Base-by-base conservation (phyloP, 129 eudicot species). In the Tanacetum coccineum region DNA sequence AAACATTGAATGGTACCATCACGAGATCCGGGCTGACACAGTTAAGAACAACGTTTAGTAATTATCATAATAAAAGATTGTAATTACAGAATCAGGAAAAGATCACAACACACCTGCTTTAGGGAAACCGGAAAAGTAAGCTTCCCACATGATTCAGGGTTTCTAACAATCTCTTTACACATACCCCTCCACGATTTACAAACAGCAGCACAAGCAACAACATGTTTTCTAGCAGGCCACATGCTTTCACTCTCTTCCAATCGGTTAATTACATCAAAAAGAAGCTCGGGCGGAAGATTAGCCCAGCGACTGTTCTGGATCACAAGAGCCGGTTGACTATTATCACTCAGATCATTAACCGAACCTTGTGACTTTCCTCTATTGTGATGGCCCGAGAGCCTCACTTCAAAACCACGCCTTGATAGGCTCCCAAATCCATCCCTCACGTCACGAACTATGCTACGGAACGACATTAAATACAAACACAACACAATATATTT, bases 401-500 rank as follows among this genome's bases (percentile, higher is more conserved):
- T 84, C 13, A 86, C 83, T 44, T 86, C 90, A 59, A 86, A 89
- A 68, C 88, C 73, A 18, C 96, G 80, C 52, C 95, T 67, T 1
- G 96, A 89, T 70, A 89, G 72, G 81, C 95, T 89, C 76, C 96
- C 96, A 4, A 89, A 44, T 62, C 96, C 83, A 71, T 84, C 96
- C 70, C 95, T 82, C 67, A 89, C 88, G 67, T 89, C 96, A 30
- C 94, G 89, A 51, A 87, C 84, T 79, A 83, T 83, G 74, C 93
- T 87, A 30, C 97, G 95, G 78, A 91, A 91, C 32, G 97, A 91
- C 97, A 91, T 89, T 73, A 76, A 80, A 40, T 71, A 71, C 67
- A 50, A 48, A 50, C 30, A 66, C 51, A 11, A 77, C 71, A 72
- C 70, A 86, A 75, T 83, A 82, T 77, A 67, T 67, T 32, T 56